A percentile compares a stretch with the other conserved stretches of the same genome.
Evolutionary conservation across 345 rosid species (phyloP).

Genomic region (Hibiscus mutabilis): DNA sequence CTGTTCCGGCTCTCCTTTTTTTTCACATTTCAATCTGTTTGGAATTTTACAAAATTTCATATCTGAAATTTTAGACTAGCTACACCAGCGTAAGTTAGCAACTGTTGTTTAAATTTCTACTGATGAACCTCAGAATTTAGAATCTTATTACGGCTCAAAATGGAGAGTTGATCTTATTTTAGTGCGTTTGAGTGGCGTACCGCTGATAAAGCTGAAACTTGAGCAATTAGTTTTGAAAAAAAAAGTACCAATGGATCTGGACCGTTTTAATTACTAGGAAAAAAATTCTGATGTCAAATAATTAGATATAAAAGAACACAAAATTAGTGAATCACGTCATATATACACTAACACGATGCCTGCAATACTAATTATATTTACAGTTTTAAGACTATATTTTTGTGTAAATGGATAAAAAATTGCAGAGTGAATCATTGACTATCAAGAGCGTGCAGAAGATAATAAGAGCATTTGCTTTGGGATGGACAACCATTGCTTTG

Average conservation of each 20-base stretch:
- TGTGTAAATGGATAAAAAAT: background rate
- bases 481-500: constrained; percentile 19
- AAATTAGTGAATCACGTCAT: background rate
- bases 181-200: background rate
- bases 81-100: background rate
- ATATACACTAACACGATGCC: background rate
- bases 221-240: background rate
- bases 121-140: background rate
- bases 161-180: background rate
- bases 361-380: background rate
- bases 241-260: background rate
- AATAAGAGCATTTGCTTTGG: constrained; percentile 20
- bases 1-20: background rate
- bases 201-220: background rate
- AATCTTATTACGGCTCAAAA: background rate
- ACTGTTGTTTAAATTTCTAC: background rate
- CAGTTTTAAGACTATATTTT: background rate
- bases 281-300: no score
- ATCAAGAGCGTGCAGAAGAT: background rate
- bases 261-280: no score
- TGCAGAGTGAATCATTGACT: constrained; percentile 30
- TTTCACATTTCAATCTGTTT: background rate
- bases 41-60: background rate
- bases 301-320: no score
- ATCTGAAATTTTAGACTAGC: constrained; percentile 10